These are phyloP conservation scores for Metarhizium album DNA, from an alignment of 2,329 filamentous ascomycete species.

Conservation along the genomic window DNA sequence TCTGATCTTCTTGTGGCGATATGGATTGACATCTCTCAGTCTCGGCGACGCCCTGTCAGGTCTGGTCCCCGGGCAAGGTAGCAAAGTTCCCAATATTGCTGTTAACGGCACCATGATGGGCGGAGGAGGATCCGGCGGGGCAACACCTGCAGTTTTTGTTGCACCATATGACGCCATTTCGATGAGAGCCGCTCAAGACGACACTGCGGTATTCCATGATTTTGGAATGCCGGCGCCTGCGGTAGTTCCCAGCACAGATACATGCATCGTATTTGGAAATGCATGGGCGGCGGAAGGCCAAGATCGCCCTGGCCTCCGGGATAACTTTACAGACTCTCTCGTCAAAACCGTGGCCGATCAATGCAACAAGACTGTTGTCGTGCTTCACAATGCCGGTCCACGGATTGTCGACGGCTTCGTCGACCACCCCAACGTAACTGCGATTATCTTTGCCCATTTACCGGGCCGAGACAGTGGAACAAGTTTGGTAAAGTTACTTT, in stretches of 20 bases:
- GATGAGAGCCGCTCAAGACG: conserved; percentile 40
- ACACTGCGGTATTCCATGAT: conserved; percentile 49
- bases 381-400: conserved; percentile 53
- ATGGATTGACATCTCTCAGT: conserved; percentile 16
- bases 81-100: conserved; percentile 12
- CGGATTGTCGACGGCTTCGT: conserved; percentile 50
- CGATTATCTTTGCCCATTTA: conserved; percentile 51
- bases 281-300: conserved; percentile 62
- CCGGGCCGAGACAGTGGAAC: conserved; percentile 53
- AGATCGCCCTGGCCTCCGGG: conserved; percentile 48
- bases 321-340: conserved; percentile 52
- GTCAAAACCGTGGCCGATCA: conserved; percentile 44
- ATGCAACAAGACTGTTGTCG: conserved; percentile 52
- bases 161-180: conserved; percentile 46
- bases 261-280: conserved; percentile 59
- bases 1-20: conserved; percentile 19
- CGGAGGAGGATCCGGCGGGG: conserved; percentile 39
- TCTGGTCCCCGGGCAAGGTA: neutral
- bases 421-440: conserved; percentile 53
- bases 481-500: conserved; percentile 44
- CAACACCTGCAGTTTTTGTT: conserved; percentile 34
- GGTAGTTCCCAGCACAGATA: conserved; percentile 40
- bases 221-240: conserved; percentile 35
- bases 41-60: conserved; percentile 13
- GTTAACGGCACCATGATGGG: conserved; percentile 31